A percentile compares a stretch with the other conserved stretches of the same genome.
These are phyloP conservation scores for Aspergillus egyptiacus DNA, from an alignment of 495 filamentous ascomycete species.

Conservation along the genomic window DNA sequence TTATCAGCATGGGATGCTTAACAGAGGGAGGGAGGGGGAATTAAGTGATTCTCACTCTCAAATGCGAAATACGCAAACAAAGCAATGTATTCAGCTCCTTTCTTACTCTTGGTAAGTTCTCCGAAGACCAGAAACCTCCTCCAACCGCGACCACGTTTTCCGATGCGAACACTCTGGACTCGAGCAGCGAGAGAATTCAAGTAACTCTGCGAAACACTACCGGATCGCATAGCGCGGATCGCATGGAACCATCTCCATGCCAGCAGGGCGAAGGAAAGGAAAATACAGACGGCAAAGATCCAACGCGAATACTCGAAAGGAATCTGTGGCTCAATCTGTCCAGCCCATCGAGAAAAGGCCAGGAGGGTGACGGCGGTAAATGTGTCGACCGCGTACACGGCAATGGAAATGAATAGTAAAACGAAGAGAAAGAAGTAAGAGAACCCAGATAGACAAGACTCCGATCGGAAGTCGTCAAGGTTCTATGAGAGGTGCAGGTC, in stretches of 20 bases:
- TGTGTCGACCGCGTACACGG: constrained; percentile 82
- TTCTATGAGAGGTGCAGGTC: constrained; percentile 49
- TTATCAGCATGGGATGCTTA: background rate
- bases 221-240: constrained; percentile 68
- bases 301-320: constrained; percentile 69
- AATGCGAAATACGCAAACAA: constrained; percentile 94
- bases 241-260: constrained; percentile 72
- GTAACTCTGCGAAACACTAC: constrained; percentile 85
- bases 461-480: constrained; percentile 79
- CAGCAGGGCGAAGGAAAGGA: constrained; percentile 75
- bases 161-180: constrained; percentile 68
- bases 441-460: constrained; percentile 65
- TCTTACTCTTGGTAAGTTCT: constrained; percentile 84
- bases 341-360: constrained; percentile 67
- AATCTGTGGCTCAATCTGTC: constrained; percentile 62
- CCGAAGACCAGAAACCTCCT: constrained; percentile 87
- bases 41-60: constrained; percentile 57
- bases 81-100: constrained; percentile 84
- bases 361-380: constrained; percentile 90
- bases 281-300: constrained; percentile 87
- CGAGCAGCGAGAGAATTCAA: constrained; percentile 80
- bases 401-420: constrained; percentile 68
- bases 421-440: constrained; percentile 84
- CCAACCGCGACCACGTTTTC: constrained; percentile 62
- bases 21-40: background rate